These are phyloP conservation scores for Neovahlkampfia damariscottae DNA, from an alignment of 78 protist species.

Conservation along the genomic window DNA sequence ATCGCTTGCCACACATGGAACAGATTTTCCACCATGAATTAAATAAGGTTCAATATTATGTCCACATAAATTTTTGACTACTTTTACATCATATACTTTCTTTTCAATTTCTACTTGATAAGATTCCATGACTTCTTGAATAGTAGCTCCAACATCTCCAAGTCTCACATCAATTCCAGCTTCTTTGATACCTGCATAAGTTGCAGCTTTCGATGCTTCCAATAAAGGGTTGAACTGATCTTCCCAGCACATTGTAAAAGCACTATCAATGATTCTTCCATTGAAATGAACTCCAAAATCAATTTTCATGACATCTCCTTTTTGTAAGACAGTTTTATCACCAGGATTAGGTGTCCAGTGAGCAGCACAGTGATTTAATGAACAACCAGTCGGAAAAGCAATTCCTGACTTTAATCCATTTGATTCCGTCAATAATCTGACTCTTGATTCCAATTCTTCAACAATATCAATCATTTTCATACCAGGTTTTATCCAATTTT, in stretches of 20 bases:
- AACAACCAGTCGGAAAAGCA: constrained; percentile 92
- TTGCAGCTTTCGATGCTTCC: constrained; percentile 84
- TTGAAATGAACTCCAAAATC: constrained; percentile 96
- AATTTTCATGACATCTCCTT: constrained; percentile 88
- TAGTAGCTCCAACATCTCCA: constrained; percentile 85
- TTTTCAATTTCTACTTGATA: constrained; percentile 89
- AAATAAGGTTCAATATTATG: constrained; percentile 85
- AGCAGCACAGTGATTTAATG: constrained; percentile 91
- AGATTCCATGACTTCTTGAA: constrained; percentile 95
- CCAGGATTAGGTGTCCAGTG: constrained; percentile 97
- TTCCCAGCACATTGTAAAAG: constrained; percentile 80
- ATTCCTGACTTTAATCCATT: constrained; percentile 68
- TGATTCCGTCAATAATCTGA: constrained; percentile 41
- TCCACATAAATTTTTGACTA: constrained; percentile 89
- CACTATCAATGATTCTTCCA: constrained; percentile 92
- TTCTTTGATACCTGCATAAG: constrained; percentile 73
- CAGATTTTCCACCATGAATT: constrained; percentile 92
- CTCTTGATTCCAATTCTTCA: constrained; percentile 55
- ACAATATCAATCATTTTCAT: constrained; percentile 51
- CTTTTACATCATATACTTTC: constrained; percentile 57
- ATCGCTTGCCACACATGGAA: constrained; percentile 83
- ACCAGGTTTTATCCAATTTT: constrained; percentile 64
- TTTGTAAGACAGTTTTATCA: constrained; percentile 83
- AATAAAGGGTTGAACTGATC: constrained; percentile 65
- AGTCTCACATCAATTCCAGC: constrained; percentile 93